A percentile compares a stretch with the other conserved stretches of the same genome.
Evolutionary conservation across 1,284 basidiomycete species (phyloP).

Genomic region (Gymnopus androsaceus): DNA sequence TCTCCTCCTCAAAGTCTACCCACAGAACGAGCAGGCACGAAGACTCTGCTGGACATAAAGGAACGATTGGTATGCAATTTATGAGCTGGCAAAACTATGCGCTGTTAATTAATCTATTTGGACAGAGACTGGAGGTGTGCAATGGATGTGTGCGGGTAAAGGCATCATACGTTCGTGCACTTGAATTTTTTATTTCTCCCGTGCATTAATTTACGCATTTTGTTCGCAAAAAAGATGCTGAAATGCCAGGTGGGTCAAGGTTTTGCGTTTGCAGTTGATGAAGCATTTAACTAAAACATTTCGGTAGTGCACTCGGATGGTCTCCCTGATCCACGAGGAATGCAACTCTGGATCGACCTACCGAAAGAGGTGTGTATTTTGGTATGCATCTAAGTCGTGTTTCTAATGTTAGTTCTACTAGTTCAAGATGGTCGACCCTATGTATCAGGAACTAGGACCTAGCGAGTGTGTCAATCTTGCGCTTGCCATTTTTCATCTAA

Average conservation of each 20-base stretch:
- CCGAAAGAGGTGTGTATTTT: constrained; percentile 62
- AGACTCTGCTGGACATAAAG: constrained; percentile 89
- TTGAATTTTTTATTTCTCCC: too few species aligned
- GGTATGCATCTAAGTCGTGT: neutral
- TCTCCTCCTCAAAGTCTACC: neutral
- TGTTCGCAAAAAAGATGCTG: too few species aligned
- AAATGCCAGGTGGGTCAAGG: too few species aligned
- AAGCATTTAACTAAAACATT: too few species aligned
- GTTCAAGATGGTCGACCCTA: constrained; percentile 84
- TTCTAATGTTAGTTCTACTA: constrained; percentile 36
- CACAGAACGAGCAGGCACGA: constrained; percentile 76
- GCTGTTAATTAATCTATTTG: neutral
- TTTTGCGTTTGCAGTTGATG: too few species aligned
- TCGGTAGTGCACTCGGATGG: constrained; percentile 57
- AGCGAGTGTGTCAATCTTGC: constrained; percentile 45
- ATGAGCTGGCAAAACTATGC: neutral
- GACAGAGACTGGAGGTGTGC: constrained; percentile 80
- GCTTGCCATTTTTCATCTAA: neutral
- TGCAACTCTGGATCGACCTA: constrained; percentile 95
- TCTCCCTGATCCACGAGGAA: constrained; percentile 18
- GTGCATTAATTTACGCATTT: too few species aligned
- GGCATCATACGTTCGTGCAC: constrained; percentile 82
- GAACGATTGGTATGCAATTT: constrained; percentile 54
- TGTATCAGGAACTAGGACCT: constrained; percentile 76
- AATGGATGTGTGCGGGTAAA: constrained; percentile 92